Conservation (phyloP, 371 early-diverging fungal species). For the Mucor piriformis region DNA sequence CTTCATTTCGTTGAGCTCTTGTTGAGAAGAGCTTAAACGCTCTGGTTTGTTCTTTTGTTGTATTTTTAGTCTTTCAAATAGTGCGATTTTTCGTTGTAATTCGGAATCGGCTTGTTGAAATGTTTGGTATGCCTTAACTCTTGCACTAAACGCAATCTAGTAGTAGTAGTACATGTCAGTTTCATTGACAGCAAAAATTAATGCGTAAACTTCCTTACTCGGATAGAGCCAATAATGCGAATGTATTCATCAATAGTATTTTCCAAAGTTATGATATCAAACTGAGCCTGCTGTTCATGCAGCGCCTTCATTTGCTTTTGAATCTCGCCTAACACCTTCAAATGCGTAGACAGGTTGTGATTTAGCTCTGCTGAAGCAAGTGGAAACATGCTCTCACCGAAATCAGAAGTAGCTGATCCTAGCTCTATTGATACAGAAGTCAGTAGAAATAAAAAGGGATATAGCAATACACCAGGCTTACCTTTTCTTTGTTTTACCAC, state of each 20-base stretch:
- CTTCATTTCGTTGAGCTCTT: constrained; percentile 72
- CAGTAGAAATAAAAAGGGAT: background rate
- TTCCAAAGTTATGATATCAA: constrained; percentile 75
- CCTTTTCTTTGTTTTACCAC: constrained; percentile 82
- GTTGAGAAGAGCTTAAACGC: constrained; percentile 57
- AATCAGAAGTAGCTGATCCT: constrained; percentile 74
- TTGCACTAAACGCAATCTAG: constrained; percentile 73
- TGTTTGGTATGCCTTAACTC: constrained; percentile 70
- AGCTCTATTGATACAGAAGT: constrained; percentile 57
- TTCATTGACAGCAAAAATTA: no score
- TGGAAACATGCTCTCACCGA: constrained; percentile 81
- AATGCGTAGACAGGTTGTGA: constrained; percentile 63
- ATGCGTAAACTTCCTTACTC: no score
- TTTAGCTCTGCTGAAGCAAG: constrained; percentile 79
- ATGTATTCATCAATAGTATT: constrained; percentile 88
- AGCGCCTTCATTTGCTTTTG: constrained; percentile 80
- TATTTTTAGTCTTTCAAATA: constrained; percentile 62
- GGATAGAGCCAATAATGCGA: constrained; percentile 83
- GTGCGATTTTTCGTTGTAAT: constrained; percentile 61
- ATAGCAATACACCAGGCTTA: constrained; percentile 1
- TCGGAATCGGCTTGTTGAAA: constrained; percentile 75
- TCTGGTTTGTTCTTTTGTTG: constrained; percentile 69
- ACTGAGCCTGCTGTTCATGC: constrained; percentile 72
- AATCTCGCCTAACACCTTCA: constrained; percentile 71
- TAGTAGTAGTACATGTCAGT: background rate